Base-by-base conservation (phyloP, 192 early-diverging fungal genomes). In the Podila epicladia region DNA sequence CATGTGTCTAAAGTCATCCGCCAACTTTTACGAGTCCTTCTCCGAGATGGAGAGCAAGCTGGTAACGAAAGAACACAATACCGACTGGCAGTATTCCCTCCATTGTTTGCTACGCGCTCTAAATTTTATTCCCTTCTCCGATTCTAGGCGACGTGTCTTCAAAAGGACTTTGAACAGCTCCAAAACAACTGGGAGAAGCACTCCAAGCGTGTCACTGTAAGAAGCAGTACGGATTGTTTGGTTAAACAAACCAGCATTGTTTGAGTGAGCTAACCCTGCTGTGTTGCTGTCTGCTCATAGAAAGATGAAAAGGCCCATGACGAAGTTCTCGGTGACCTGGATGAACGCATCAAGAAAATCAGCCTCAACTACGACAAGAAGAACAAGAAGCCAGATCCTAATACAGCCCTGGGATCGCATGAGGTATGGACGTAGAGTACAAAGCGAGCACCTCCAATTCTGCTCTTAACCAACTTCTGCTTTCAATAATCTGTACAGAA, bases 1-100 rank as follows among this genome's bases (percentile, higher is more conserved):
- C 64, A 85, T 85, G 83, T 85, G 83, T 69, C 69, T 85, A 50
- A 79, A 82, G 74, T 79, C 83, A 2, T 73, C 83, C 28, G 78
- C 83, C 48, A 79, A 85, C 63, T 85, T 85, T 85, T 85, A 85
- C 62, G 83, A 85, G 41, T 66, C 74, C 62, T 69, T 65, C 24
- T 63, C 77, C 37, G 83, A 85, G 35, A 75, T 85, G 74, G 69
- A 82, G 58, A 70, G 62, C 59, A 85, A 82, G 26, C 58, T 85
- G 70, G 83, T 85, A 85, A 29, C 60, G 12, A 37, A 33, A 9
- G 11, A 2, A 20, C 29, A 13, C 35, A 33, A 13, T 26, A 33
- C 11, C 8, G n/a, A 55, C 19, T 8, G 35, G 5, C 35, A 9
- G 35, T 37, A 7, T 33, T 5, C 33, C 2, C 33, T 33, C 0